Conservation (phyloP, 2,329 filamentous ascomycete species). For the Cladosporium sp. region DNA sequence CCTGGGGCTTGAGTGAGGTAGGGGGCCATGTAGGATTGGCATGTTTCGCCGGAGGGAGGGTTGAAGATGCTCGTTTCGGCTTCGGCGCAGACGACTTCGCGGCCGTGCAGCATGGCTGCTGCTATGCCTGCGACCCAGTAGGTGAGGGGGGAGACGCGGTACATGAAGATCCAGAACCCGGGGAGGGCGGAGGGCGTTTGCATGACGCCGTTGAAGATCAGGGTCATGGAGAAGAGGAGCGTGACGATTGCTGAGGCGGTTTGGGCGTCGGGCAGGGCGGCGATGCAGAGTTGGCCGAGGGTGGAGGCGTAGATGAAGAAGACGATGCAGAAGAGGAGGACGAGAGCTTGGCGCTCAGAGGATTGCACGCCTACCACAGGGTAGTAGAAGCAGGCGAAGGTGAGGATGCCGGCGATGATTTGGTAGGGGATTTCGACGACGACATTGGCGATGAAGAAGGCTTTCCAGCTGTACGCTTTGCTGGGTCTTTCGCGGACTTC, state of each 20-base stretch:
- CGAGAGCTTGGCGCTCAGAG: conserved; percentile 56
- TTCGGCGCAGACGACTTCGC: conserved; percentile 44
- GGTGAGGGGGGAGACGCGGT: conserved; percentile 61
- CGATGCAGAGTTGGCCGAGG: conserved; percentile 70
- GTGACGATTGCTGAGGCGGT: conserved; percentile 59
- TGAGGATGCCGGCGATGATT: conserved; percentile 57
- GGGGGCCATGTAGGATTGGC: conserved; percentile 39
- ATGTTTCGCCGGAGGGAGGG: conserved; percentile 38
- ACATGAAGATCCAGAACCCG: conserved; percentile 76
- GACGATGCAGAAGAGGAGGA: conserved; percentile 60
- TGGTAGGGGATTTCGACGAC: conserved; percentile 66
- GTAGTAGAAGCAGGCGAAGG: conserved; percentile 66
- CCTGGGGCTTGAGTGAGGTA: conserved; percentile 39
- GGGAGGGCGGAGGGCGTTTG: conserved; percentile 55
- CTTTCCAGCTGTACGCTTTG: conserved; percentile 71
- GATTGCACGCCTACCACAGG: conserved; percentile 36
- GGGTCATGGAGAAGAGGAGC: conserved; percentile 41
- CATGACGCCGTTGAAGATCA: conserved; percentile 54
- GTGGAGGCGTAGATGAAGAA: conserved; percentile 68
- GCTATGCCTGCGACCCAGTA: conserved; percentile 51
- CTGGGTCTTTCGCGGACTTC: conserved; percentile 58
- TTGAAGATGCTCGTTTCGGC: conserved; percentile 40
- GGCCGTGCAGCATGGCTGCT: conserved; percentile 38
- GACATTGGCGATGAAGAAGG: conserved; percentile 67
- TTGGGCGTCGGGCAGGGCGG: conserved; percentile 63